Percentiles rank a stretch among this genome's conserved stretches.
These are phyloP conservation scores for Oryza meridionalis DNA, from an alignment of 176 grass and related monocot species.

Conservation along the genomic window DNA sequence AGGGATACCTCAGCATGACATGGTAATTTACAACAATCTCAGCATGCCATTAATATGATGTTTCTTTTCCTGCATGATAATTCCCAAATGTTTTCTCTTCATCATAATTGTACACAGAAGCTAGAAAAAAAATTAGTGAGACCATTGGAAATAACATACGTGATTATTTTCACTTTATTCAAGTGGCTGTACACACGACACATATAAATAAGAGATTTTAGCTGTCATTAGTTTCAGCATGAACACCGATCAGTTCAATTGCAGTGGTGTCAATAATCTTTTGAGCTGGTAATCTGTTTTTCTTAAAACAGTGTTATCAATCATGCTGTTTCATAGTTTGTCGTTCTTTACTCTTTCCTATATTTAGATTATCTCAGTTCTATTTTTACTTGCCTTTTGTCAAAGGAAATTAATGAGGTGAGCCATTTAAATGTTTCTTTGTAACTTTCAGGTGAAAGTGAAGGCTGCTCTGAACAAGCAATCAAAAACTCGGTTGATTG, in stretches of 20 bases:
- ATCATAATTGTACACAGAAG: not conserved
- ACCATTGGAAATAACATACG: not conserved
- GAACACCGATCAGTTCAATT: not conserved
- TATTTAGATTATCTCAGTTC: not conserved
- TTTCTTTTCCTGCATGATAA: constrained; percentile 10
- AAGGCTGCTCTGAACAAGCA: constrained; percentile 94
- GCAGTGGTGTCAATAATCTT: not conserved
- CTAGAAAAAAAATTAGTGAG: not conserved
- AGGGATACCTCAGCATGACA: constrained; percentile 99
- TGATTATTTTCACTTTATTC: not conserved
- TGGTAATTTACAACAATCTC: constrained; percentile 59
- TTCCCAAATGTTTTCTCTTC: constrained; percentile 11
- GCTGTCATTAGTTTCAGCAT: not conserved
- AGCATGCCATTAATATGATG: not conserved
- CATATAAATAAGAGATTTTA: not conserved
- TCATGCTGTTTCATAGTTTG: not conserved
- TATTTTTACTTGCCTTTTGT: constrained; percentile 17
- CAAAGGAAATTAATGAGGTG: not conserved
- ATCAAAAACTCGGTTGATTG: constrained; percentile 93
- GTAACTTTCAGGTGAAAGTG: constrained; percentile 74
- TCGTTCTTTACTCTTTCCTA: not conserved
- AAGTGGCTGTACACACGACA: not conserved
- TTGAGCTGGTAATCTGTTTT: not conserved
- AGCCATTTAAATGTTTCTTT: constrained; percentile 27
- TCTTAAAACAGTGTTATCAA: not conserved